Evolutionary conservation across 2,329 filamentous ascomycete species (phyloP).

Genomic region (Myriosclerotinia curreyana): DNA sequence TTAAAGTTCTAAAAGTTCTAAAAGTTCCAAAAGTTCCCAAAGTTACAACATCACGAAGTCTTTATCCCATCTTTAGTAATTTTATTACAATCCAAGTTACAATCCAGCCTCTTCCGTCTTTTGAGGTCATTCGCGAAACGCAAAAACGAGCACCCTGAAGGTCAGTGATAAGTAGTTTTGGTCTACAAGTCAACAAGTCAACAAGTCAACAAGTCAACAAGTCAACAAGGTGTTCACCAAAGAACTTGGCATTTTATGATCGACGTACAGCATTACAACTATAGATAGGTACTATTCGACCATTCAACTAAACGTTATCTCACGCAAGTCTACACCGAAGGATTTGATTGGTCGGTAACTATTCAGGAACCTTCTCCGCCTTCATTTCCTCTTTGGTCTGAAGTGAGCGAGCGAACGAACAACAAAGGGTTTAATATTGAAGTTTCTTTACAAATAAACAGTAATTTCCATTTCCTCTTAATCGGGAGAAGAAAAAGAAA

Average conservation of each 20-base stretch:
- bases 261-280: constrained; percentile 16
- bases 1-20: neutral
- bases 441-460: constrained; percentile 8
- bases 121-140: constrained; percentile 16
- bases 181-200: too few species aligned
- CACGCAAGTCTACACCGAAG: neutral
- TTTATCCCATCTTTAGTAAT: constrained; percentile 14
- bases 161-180: neutral
- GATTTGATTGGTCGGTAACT: constrained; percentile 6
- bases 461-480: constrained; percentile 13
- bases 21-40: neutral
- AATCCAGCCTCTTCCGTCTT: neutral
- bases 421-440: constrained; percentile 13
- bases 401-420: too few species aligned
- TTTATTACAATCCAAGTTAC: neutral
- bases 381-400: constrained; percentile 6
- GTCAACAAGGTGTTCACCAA: neutral
- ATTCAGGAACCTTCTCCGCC: constrained; percentile 1
- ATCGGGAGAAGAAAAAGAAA: neutral
- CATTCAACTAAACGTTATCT: constrained; percentile 7
- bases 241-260: constrained; percentile 12
- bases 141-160: too few species aligned
- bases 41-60: constrained; percentile 5
- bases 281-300: too few species aligned
- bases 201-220: neutral